Evolutionary conservation across 495 filamentous ascomycete genomes (phyloP).

Genomic region (Neurospora hispaniola): DNA sequence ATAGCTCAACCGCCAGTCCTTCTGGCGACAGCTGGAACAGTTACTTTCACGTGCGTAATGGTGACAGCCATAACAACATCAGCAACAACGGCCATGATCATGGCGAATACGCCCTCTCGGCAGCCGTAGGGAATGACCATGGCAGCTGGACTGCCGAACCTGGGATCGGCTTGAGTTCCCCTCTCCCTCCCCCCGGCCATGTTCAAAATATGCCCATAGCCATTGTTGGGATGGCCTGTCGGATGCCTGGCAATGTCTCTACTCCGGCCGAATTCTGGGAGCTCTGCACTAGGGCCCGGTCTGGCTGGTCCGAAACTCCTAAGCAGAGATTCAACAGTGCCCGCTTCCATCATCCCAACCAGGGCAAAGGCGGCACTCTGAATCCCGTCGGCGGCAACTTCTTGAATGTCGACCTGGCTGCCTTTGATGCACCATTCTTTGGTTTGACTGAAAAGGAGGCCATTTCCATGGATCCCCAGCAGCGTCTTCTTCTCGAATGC

Average conservation of each 20-base stretch:
- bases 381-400: constrained; percentile 73
- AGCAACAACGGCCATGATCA: constrained; percentile 28
- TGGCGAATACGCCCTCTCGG: constrained; percentile 1
- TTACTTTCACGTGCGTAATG: constrained; percentile 16
- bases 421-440: constrained; percentile 82
- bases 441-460: constrained; percentile 65
- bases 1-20: constrained; percentile 25
- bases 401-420: constrained; percentile 56
- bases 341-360: constrained; percentile 66
- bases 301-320: constrained; percentile 50
- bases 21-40: constrained; percentile 20
- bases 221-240: constrained; percentile 45
- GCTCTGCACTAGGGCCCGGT: constrained; percentile 47
- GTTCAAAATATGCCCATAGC: constrained; percentile 34
- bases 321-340: constrained; percentile 57
- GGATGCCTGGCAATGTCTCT: constrained; percentile 42
- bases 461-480: constrained; percentile 74
- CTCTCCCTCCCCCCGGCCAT: neutral
- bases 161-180: constrained; percentile 3
- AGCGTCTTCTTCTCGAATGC: constrained; percentile 66
- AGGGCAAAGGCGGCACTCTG: constrained; percentile 60
- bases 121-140: neutral
- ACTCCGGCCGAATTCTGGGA: constrained; percentile 49
- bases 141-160: constrained; percentile 8
- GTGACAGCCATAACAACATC: constrained; percentile 26